phyloP scores from a whole-genome alignment of 768 basidiomycete genomes.

The Goffeauzyma gilvescens region DNA sequence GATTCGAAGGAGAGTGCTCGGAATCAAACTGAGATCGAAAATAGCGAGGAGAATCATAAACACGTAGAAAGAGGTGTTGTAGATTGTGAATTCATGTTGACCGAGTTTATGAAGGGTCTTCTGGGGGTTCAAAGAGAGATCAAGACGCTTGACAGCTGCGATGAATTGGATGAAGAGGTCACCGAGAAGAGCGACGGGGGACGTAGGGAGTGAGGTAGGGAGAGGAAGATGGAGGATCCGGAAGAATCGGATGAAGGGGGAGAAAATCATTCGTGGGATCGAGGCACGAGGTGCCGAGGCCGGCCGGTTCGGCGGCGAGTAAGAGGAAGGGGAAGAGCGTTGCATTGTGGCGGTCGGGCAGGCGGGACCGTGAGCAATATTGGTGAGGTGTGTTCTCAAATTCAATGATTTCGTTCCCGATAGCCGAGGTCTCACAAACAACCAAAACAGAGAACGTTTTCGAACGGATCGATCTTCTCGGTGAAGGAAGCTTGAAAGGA shows the following conservation, averaged over 20 bases:
- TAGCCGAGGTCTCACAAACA: too few species aligned
- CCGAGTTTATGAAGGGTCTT: constrained; percentile 18
- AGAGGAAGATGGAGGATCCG: constrained; percentile 10
- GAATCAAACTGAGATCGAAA: constrained; percentile 75
- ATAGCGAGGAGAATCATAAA: constrained; percentile 64
- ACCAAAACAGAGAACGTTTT: too few species aligned
- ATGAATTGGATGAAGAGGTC: constrained; percentile 18
- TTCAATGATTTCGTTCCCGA: too few species aligned
- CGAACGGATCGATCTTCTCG: too few species aligned
- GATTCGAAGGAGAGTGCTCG: constrained; percentile 45
- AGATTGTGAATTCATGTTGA: constrained; percentile 20
- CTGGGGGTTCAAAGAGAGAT: constrained; percentile 20
- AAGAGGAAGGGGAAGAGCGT: not conserved
- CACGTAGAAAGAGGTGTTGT: constrained; percentile 47
- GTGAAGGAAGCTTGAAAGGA: too few species aligned
- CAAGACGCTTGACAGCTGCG: constrained; percentile 22
- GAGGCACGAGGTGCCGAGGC: constrained; percentile 6
- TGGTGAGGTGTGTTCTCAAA: too few species aligned
- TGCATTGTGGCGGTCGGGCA: not conserved
- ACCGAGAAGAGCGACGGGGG: constrained; percentile 11
- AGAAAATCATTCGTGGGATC: constrained; percentile 14
- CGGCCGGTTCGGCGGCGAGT: not conserved
- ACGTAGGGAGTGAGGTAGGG: constrained; percentile 13
- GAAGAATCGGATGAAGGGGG: constrained; percentile 13
- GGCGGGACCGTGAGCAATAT: not conserved